Evolutionary conservation across 306 rosid species (phyloP).

Genomic region (Dalbergia oliveri): DNA sequence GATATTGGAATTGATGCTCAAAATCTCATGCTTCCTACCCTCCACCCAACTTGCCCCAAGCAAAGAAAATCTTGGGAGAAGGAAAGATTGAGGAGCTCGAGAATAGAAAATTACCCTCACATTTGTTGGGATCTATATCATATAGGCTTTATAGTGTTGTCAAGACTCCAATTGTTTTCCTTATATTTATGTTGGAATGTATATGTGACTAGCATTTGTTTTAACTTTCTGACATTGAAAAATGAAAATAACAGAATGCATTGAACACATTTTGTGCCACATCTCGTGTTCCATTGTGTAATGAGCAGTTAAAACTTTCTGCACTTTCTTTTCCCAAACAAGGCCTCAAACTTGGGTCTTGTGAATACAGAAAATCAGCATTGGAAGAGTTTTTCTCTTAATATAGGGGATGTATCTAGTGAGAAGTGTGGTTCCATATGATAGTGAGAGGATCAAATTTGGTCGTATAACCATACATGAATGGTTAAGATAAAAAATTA

Average conservation of each 20-base stretch:
- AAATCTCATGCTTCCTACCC: conserved; percentile 19
- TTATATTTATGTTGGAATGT: conserved; percentile 15
- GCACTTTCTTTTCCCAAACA: background rate
- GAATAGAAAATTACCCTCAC: conserved; percentile 11
- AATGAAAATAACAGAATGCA: conserved; percentile 19
- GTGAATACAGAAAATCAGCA: no score
- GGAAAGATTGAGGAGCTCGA: conserved; percentile 8
- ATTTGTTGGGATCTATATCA: conserved; percentile 39
- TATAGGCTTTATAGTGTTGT: conserved; percentile 36
- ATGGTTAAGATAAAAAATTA: no score
- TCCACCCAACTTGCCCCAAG: background rate
- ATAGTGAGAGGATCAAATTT: no score
- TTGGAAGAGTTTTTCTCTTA: no score
- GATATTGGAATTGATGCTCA: conserved; percentile 33
- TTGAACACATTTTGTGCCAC: background rate
- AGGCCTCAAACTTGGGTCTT: no score
- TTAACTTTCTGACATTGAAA: conserved; percentile 34
- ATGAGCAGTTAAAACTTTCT: background rate
- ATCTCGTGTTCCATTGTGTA: background rate
- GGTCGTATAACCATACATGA: no score
- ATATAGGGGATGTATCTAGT: no score
- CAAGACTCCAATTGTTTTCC: conserved; percentile 42
- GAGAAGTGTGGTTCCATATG: no score
- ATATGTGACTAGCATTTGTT: conserved; percentile 24
- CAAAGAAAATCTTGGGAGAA: conserved; percentile 28